These are phyloP conservation scores for Pseudopithomyces maydicus DNA, from an alignment of 2,329 filamentous ascomycete species.

Conservation along the genomic window DNA sequence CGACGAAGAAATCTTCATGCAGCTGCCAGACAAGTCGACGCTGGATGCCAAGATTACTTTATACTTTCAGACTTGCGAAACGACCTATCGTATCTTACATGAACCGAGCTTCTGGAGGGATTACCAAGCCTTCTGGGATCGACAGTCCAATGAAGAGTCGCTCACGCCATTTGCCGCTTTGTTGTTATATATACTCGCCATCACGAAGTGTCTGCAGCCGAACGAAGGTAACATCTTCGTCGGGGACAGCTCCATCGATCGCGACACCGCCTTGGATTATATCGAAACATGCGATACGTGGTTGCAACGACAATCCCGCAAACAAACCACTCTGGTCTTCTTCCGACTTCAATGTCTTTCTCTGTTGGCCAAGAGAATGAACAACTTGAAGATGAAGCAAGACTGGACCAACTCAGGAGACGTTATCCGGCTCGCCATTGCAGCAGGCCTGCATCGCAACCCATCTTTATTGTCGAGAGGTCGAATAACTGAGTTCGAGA, in stretches of 20 bases:
- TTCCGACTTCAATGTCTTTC: slow-evolving; percentile 59
- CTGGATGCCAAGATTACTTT: slow-evolving; percentile 50
- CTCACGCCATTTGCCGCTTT: slow-evolving; percentile 45
- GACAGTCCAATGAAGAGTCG: slow-evolving; percentile 24
- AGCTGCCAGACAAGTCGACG: slow-evolving; percentile 43
- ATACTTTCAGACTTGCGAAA: slow-evolving; percentile 60
- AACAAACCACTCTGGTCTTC: slow-evolving; percentile 56
- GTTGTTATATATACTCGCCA: slow-evolving; percentile 47
- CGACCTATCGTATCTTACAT: slow-evolving; percentile 59
- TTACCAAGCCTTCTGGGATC: slow-evolving; percentile 55
- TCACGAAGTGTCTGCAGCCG: slow-evolving; percentile 42
- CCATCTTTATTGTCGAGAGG: slow-evolving; percentile 43
- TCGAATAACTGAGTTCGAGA: slow-evolving; percentile 48
- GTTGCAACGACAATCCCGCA: slow-evolving; percentile 54
- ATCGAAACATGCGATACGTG: slow-evolving; percentile 50
- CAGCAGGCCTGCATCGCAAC: slow-evolving; percentile 59
- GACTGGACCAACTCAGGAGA: slow-evolving; percentile 58
- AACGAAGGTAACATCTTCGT: slow-evolving; percentile 42
- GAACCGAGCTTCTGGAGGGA: slow-evolving; percentile 58
- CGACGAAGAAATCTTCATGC: slow-evolving; percentile 41
- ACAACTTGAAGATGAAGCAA: slow-evolving; percentile 59
- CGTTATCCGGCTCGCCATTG: slow-evolving; percentile 58
- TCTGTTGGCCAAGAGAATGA: slow-evolving; percentile 56
- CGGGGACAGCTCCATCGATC: slow-evolving; percentile 50
- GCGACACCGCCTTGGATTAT: slow-evolving; percentile 45